Percentiles rank a stretch among this genome's conserved stretches.
These are phyloP conservation scores for Artomyces pyxidatus DNA, from an alignment of 768 basidiomycete genomes.

Conservation along the genomic window DNA sequence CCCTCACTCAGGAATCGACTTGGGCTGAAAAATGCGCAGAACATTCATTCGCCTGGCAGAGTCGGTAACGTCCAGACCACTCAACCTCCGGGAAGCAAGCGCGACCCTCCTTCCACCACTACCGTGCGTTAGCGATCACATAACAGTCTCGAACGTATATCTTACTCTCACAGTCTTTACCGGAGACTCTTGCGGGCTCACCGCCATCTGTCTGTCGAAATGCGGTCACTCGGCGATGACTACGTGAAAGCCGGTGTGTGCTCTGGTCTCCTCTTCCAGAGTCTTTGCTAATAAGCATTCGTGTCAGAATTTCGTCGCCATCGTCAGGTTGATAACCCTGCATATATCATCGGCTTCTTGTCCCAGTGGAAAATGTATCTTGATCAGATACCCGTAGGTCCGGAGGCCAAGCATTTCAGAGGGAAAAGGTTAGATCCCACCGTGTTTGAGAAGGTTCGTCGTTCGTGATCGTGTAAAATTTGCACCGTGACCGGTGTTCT, in stretches of 20 bases:
- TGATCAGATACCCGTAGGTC: conserved; percentile 51
- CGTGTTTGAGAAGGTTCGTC: conserved; percentile 64
- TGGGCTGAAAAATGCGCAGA: too few species aligned
- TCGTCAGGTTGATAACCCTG: conserved; percentile 69
- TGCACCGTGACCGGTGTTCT: not conserved
- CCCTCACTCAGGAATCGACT: too few species aligned
- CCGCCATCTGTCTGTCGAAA: conserved; percentile 32
- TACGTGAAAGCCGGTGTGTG: conserved; percentile 33
- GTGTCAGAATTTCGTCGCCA: conserved; percentile 82
- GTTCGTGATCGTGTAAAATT: not conserved
- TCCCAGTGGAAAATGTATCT: conserved; percentile 94
- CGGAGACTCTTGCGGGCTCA: conserved; percentile 37
- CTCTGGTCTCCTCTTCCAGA: not conserved
- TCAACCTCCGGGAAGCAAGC: conserved; percentile 26
- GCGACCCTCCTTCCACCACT: conserved; percentile 33
- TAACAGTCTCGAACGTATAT: not conserved
- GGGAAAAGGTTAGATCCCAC: conserved; percentile 67
- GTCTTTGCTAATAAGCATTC: not conserved
- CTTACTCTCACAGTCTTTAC: conserved; percentile 27
- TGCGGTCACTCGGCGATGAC: conserved; percentile 39
- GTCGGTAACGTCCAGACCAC: conserved; percentile 23
- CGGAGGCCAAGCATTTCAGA: conserved; percentile 37
- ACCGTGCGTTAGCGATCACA: conserved; percentile 24
- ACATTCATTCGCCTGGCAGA: conserved; percentile 17
- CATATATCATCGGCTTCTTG: conserved; percentile 90